phyloP scores from a whole-genome alignment of 495 filamentous ascomycete species.

The Neurospora tetrasperma region DNA sequence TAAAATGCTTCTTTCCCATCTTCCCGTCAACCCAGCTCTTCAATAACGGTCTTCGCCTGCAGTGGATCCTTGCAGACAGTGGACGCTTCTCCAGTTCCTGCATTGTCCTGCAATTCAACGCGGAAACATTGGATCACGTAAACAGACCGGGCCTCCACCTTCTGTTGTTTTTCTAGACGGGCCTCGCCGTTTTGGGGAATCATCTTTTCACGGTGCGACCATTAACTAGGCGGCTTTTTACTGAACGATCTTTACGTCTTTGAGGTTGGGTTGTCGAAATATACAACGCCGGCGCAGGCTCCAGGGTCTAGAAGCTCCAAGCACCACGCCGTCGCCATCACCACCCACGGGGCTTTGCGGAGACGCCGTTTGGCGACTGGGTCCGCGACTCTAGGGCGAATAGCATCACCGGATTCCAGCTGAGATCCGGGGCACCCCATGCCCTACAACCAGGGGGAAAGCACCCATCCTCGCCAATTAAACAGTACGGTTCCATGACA shows the following conservation, averaged over 20 bases:
- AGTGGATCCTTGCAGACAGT: not conserved
- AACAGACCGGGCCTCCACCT: not conserved
- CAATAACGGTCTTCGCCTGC: not conserved
- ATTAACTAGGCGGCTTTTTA: not conserved
- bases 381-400: not conserved
- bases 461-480: not conserved
- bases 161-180: not conserved
- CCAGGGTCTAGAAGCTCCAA: not conserved
- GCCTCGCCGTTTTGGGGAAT: not conserved
- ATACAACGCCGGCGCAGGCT: not conserved
- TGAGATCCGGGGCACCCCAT: not conserved
- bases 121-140: not conserved
- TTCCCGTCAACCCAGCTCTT: not conserved
- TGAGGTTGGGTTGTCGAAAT: not conserved
- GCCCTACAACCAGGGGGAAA: not conserved
- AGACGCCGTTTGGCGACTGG: not conserved
- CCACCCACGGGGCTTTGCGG: not conserved
- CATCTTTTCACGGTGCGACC: not conserved
- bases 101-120: not conserved
- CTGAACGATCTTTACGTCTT: not conserved
- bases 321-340: not conserved
- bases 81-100: not conserved
- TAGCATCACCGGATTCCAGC: not conserved
- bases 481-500: slow-evolving; percentile 3
- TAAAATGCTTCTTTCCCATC: not conserved